Base-by-base conservation (phyloP, 2,329 filamentous ascomycete genomes). In the Colletotrichum salicis region DNA sequence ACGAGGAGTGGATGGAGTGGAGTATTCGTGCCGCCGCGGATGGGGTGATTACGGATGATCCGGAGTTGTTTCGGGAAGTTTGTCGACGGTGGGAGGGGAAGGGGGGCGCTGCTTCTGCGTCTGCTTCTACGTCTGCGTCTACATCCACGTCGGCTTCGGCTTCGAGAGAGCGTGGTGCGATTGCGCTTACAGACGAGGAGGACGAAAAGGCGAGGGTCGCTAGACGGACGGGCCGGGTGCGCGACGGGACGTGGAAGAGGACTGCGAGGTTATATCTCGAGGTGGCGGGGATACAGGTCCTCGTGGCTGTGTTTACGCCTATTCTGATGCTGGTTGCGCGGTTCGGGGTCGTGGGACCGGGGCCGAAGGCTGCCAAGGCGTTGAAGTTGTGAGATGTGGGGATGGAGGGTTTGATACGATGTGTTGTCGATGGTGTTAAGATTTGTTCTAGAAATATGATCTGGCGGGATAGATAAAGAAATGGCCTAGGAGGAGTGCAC, bases 21-120 rank as follows among this genome's bases (percentile, higher is more conserved):
- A 88, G 90, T 74, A 89, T 97, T 41, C 81, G 86, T 33, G 83
- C 88, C 54, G 76, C 76, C 31, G 83, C 97, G 1, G 93, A 97
- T 76, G 95, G 94, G 1, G 92, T 97, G 5, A 91, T 97, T 64
- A 97, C 95, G 0, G 95, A 98, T 78, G 91, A 97, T 75, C 93
- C 94, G 1, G 88, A 88, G 78, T 81, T 88, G 74, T 96, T 91
- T 77, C 78, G 91, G 29, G 87, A 92, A 56, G 86, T 94, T 2
- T 90, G 88, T 73, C 3, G 65, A 2, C 54, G 73, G 3, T 67
- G 63, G 54, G 41, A 69, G 45, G 68, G 52, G 64, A 45, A 2
- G 31, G 12, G 13, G 22, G n/a, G 45, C 13, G 1, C 22, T 27
- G 3, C 31, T 35, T 22, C 48, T 0, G 11, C 12, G 10, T 33